Conservation (phyloP, 139 green algal species). For the Spirogloea muscicola region DNA sequence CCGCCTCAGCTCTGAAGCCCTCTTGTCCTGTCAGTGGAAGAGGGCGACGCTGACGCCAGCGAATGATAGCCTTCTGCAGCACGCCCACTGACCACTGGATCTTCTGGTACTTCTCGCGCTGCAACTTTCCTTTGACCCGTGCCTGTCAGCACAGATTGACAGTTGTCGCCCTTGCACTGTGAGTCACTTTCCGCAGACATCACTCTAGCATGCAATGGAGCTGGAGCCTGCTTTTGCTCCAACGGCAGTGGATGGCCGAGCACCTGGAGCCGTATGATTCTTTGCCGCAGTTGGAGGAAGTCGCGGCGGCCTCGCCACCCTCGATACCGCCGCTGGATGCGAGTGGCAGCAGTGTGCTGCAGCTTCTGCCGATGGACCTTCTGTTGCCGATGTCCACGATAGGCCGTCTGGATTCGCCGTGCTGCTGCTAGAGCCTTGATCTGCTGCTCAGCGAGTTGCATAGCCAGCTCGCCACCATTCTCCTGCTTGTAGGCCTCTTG, state of each 20-base stretch:
- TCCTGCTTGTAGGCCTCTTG: background rate
- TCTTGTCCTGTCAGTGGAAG: too few relatives aligned
- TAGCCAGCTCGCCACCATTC: background rate
- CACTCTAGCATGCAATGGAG: background rate
- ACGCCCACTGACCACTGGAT: conserved; percentile 16
- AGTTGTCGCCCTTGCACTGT: background rate
- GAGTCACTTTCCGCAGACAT: background rate
- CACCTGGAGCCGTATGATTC: conserved; percentile 11
- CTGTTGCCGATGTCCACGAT: too few relatives aligned
- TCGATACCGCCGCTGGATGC: background rate
- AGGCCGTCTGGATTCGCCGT: background rate
- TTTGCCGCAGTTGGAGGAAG: conserved; percentile 13
- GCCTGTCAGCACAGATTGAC: background rate
- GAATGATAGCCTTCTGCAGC: conserved; percentile 18
- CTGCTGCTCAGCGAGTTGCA: background rate
- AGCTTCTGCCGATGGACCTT: background rate
- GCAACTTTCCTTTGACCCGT: conserved; percentile 10
- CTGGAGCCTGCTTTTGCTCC: too few relatives aligned
- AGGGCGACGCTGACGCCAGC: conserved; percentile 5
- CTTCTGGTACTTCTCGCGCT: background rate
- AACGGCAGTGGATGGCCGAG: background rate
- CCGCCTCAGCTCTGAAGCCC: too few relatives aligned
- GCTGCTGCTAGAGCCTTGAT: background rate
- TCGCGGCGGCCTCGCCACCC: conserved; percentile 1
- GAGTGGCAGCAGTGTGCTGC: background rate